A percentile compares a stretch with the other conserved stretches of the same genome.
Evolutionary conservation across 225 moss, liverwort and hornwort genomes (phyloP).

Genomic region (Marchantia polymorpha): DNA sequence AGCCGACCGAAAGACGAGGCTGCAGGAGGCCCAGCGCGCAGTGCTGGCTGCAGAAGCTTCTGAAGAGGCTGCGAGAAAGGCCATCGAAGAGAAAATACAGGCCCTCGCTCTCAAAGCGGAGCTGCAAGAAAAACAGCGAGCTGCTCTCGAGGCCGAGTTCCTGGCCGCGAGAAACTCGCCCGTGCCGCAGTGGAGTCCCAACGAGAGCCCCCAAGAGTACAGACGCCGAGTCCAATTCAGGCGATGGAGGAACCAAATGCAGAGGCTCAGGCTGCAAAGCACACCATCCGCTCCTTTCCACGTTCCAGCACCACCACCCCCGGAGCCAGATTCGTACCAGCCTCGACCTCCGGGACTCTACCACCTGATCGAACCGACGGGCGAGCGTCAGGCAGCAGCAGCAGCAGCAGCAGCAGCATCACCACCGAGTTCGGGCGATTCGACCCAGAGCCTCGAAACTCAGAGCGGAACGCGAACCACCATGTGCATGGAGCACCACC

Average conservation of each 20-base stretch:
- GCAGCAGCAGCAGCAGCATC: background rate
- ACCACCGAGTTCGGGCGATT: background rate
- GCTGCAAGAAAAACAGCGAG: background rate
- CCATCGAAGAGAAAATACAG: background rate
- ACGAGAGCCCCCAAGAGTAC: slow-evolving; percentile 2
- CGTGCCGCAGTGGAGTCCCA: background rate
- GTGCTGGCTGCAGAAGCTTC: too few relatives aligned
- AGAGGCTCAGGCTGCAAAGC: background rate
- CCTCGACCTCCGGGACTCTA: slow-evolving; percentile 1
- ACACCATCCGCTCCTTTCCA: background rate
- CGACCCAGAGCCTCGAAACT: background rate
- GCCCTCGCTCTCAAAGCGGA: background rate
- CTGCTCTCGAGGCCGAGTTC: background rate
- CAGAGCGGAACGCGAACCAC: too few relatives aligned
- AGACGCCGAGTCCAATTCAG: slow-evolving; percentile 20
- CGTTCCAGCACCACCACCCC: background rate
- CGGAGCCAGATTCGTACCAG: background rate
- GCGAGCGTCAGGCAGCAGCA: background rate
- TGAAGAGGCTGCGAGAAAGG: background rate
- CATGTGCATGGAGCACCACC: slow-evolving; percentile 13
- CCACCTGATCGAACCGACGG: background rate
- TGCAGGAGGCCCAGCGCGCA: background rate
- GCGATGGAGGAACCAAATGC: slow-evolving; percentile 1
- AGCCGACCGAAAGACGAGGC: background rate
- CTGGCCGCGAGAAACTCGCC: background rate